Evolutionary conservation across 2,329 filamentous ascomycete species (phyloP).

Genomic region (Aspergillus eucalypticola): DNA sequence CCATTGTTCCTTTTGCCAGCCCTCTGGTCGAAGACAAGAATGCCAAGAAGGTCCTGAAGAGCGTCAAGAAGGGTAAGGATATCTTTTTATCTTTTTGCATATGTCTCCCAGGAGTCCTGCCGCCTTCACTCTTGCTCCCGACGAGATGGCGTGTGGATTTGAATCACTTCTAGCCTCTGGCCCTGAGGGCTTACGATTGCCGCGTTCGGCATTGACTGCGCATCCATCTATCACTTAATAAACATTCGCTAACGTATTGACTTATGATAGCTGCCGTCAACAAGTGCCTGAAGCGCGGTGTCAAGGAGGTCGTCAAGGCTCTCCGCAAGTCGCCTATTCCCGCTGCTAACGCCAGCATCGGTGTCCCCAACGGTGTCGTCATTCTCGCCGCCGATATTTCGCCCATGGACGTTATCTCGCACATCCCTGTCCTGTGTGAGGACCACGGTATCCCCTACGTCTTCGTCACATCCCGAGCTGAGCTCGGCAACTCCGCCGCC

Average conservation of each 20-base stretch:
- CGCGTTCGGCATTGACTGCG: background rate
- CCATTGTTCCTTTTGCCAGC: slow-evolving; percentile 52
- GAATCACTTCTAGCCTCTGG: background rate
- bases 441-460: slow-evolving; percentile 97
- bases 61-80: slow-evolving; percentile 52
- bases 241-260: slow-evolving; percentile 21
- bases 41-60: slow-evolving; percentile 54
- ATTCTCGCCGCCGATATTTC: slow-evolving; percentile 97
- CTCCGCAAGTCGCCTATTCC: slow-evolving; percentile 84
- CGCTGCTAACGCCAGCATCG: slow-evolving; percentile 62
- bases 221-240: background rate
- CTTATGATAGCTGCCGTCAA: slow-evolving; percentile 75
- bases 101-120: background rate
- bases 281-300: slow-evolving; percentile 93
- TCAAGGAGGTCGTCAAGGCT: slow-evolving; percentile 98
- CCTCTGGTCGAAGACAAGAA: slow-evolving; percentile 53
- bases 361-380: slow-evolving; percentile 71
- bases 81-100: background rate
- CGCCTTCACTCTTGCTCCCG: background rate
- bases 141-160: background rate
- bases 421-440: slow-evolving; percentile 96
- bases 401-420: slow-evolving; percentile 97
- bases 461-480: slow-evolving; percentile 87
- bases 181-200: background rate
- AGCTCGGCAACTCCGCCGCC: slow-evolving; percentile 87